A percentile compares a stretch with the other conserved stretches of the same genome.
phyloP scores from a whole-genome alignment of 2,329 filamentous ascomycete species.

The Aureobasidium uvarum region DNA sequence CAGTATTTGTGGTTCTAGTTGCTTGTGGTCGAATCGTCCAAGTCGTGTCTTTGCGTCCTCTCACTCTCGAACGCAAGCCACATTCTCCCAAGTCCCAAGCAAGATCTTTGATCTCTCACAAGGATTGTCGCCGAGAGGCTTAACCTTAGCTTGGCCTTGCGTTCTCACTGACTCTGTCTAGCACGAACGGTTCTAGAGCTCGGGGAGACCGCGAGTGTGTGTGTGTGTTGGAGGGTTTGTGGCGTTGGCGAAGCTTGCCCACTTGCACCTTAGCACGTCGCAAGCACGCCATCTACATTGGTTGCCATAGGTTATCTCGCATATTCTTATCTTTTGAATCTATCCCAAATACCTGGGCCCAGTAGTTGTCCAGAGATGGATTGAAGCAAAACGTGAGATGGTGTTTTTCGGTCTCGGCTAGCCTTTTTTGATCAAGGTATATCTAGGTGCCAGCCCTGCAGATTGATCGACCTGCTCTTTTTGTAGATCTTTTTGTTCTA shows the following conservation, averaged over 20 bases:
- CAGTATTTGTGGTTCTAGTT: background rate
- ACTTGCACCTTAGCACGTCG: slow-evolving; percentile 1
- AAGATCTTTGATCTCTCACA: background rate
- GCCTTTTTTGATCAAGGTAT: background rate
- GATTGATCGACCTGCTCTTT: background rate
- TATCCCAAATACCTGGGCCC: background rate
- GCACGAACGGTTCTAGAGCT: slow-evolving; percentile 11
- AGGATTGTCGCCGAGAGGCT: background rate
- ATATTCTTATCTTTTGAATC: slow-evolving; percentile 1
- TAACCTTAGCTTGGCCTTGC: background rate
- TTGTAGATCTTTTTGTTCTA: slow-evolving; percentile 5
- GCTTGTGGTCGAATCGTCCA: background rate
- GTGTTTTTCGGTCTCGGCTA: background rate
- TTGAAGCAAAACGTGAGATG: background rate
- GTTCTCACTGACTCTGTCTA: background rate
- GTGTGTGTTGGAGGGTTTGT: background rate
- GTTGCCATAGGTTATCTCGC: slow-evolving; percentile 3
- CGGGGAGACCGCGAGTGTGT: background rate
- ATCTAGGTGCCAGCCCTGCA: no score
- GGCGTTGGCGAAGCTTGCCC: background rate
- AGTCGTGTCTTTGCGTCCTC: no score
- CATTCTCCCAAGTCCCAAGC: background rate
- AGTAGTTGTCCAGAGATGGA: background rate
- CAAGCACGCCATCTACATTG: slow-evolving; percentile 16
- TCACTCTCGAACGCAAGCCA: background rate